Base-by-base conservation (phyloP, 805 yeast genomes). In the Ogataea glucozyma region DNA sequence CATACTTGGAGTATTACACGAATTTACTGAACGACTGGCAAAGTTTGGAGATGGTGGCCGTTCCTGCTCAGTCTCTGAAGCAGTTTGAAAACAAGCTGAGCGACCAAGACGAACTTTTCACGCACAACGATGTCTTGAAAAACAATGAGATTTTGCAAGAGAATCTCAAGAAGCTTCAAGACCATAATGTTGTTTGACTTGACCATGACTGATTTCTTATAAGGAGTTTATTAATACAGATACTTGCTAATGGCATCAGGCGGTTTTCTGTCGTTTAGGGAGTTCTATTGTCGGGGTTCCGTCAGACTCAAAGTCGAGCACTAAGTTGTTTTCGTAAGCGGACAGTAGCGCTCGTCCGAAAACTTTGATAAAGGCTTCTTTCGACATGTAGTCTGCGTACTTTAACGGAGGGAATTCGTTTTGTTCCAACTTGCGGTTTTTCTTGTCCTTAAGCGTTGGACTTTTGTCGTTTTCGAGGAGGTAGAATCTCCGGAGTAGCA, bases 381-480 rank as follows among this genome's bases (percentile, higher is more conserved):
- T 56, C 1, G 73, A 60, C 8, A 88, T 51, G 54, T 81, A 86
- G 16, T 69, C 61, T 0, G 62, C 49, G 70, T 84, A 87, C 6
- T 72, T 65, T n/a, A 87, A 56, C 0, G 67, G 65, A 0, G 95
- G 91, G 47, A 76, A 85, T 19, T 67, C 72, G 19, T 78, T 73
- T 16, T 66, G 63, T 17, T 75, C 85, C 45, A 80, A 72, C 46
- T 66, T 78, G 61, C 83, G 79, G 61, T 76, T 81, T 62, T 83
- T 83, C 60, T 90, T 90, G 17, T 75, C 69, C 54, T 85, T 79
- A 3, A 95, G 90, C 19, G 65, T 73, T 0, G 98, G 99, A 1
- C 97, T 96, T 33, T 81, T 77, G 21, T 78, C 83, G 63, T 93
- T 93, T 58, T 89, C 95, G 58, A 78, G 81, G 7, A 90, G 76